Base-by-base conservation (phyloP, 257 asterid genomes). In the Penstemon barbatus region DNA sequence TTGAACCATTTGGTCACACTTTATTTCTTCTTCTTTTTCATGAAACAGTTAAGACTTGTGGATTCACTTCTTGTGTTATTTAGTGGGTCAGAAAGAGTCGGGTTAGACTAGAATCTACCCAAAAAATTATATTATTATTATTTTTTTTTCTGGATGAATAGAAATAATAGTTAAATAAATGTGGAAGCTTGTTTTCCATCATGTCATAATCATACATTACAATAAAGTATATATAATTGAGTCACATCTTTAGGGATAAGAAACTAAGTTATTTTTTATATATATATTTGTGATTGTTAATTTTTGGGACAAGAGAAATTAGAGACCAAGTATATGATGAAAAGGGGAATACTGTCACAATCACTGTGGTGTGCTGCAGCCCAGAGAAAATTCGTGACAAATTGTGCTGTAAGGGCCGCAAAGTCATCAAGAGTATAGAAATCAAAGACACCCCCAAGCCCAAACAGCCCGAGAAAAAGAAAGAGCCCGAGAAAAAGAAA, bases 301-400 rank as follows among this genome's bases (percentile, higher is more conserved):
- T 36, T 58, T 68, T 82, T 46, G 52, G 75, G 78, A 77, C 85
- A 56, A 78, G n/a, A 91, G 97, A 92, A 84, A 84, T 92, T 25
- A 65, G 80, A 71, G 87, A 92, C 79, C 96, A 81, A 51, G 3
- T 68, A 2, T 92, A 65, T 42, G 85, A 86, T 62, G 96, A 86
- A 72, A 87, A 89, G 72, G 71, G 78, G 4, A 88, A 88, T 53
- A 73, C 74, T 4, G 92, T 90, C 53, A 88, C 68, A 3, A 85
- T 92, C 73, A 75, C 79, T 0, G 98, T 90, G 39, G 77, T 83
- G 2, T 86, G 97, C 78, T 90, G 98, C 72, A 70, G 72, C 65
- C 97, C 97, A 0, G 95, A 90, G 70, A 84, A 77, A 57, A 42
- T 90, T 63, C 91, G 95, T 2, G 96, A 92, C 70, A 88, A 90